Conservation (phyloP, 129 eudicot species). For the Rutidosis leptorrhynchoides region DNA sequence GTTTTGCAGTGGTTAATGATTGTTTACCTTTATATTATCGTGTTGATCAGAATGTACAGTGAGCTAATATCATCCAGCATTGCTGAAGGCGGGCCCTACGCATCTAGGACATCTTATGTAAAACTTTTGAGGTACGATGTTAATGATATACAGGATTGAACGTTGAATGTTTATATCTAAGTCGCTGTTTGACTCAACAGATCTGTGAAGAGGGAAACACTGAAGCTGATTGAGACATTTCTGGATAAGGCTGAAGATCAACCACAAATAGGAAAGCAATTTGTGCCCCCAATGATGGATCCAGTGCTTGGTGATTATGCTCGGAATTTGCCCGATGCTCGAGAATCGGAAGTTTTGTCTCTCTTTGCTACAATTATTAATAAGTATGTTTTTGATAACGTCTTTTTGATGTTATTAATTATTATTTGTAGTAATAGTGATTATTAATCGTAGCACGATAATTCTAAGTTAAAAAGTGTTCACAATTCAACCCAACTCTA, state of each 20-base stretch:
- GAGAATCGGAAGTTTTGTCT: conserved; percentile 96
- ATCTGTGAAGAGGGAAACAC: conserved; percentile 95
- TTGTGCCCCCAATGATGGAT: conserved; percentile 99
- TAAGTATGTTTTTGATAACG: conserved; percentile 49
- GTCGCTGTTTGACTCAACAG: conserved; percentile 40
- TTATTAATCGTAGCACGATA: not conserved
- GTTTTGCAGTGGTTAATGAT: conserved; percentile 6
- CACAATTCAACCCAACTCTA: not conserved
- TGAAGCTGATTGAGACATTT: conserved; percentile 90
- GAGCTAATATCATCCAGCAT: conserved; percentile 86
- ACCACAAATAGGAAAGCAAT: conserved; percentile 89
- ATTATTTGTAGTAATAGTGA: not conserved
- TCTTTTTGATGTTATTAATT: not conserved
- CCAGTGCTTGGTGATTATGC: conserved; percentile 98
- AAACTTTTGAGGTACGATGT: conserved; percentile 76
- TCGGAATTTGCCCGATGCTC: conserved; percentile 90
- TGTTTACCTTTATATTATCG: not conserved
- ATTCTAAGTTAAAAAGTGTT: not conserved
- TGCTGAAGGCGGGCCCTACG: conserved; percentile 86
- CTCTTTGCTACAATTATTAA: conserved; percentile 95
- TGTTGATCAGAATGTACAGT: conserved; percentile 80
- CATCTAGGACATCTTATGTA: conserved; percentile 74
- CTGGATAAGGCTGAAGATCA: conserved; percentile 97
- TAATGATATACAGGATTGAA: not conserved
- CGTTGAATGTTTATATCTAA: conserved; percentile 4